Evolutionary conservation across 805 yeast genomes (phyloP).

Genomic region (Yamadazyma nakazawae): DNA sequence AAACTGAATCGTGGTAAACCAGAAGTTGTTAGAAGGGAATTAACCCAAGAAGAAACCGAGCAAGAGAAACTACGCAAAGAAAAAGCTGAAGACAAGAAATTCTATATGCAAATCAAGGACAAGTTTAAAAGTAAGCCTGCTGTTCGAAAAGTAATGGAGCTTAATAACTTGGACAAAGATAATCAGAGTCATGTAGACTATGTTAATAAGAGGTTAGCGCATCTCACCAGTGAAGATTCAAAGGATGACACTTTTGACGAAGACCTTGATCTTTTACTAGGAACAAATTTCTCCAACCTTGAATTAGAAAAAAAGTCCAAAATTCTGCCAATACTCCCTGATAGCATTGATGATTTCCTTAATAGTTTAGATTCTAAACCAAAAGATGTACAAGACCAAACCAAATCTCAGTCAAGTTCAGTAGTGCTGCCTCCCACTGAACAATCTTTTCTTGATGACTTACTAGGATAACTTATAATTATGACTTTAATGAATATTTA

Average conservation of each 20-base stretch:
- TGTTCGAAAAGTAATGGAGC: conserved; percentile 26
- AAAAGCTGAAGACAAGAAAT: conserved; percentile 24
- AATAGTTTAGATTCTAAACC: neutral
- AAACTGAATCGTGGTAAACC: neutral
- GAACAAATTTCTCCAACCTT: conserved; percentile 7
- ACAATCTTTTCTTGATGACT: conserved; percentile 12
- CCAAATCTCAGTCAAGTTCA: neutral
- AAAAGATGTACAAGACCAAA: no score
- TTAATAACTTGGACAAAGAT: conserved; percentile 27
- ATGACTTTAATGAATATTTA: neutral
- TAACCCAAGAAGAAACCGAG: conserved; percentile 27
- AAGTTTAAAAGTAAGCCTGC: conserved; percentile 20
- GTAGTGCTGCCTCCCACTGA: neutral
- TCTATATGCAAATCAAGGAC: conserved; percentile 27
- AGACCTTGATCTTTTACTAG: conserved; percentile 20
- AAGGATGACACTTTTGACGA: conserved; percentile 12
- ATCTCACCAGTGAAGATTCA: neutral
- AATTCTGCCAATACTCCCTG: neutral
- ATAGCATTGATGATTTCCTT: conserved; percentile 12
- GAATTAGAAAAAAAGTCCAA: neutral
- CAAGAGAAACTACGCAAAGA: conserved; percentile 22
- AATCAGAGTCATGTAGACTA: conserved; percentile 23
- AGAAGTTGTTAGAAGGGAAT: conserved; percentile 4
- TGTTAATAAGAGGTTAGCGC: conserved; percentile 22
- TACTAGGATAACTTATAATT: conserved; percentile 8